Base-by-base conservation (phyloP, 805 yeast species). In the Saccharomycopsis sp. region DNA sequence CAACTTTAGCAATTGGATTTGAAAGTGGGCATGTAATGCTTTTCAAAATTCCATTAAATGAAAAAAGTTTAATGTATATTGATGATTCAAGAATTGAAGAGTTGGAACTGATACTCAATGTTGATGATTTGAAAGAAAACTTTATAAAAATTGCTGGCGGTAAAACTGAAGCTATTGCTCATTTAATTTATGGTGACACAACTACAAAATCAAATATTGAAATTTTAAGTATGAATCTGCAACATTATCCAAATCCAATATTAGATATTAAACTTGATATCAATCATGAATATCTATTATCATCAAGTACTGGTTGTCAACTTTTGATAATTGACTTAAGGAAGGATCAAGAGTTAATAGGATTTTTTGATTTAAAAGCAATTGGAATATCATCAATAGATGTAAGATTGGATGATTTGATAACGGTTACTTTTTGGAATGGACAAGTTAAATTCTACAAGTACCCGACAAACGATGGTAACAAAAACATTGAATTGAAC, bases 1-100 rank as follows among this genome's bases (percentile, higher is more conserved):
- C 52, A 2, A 41, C 56, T 1, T 51, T 74, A 14, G 56, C 57
- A 14, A 62, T 79, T 4, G 95, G 94, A 1, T 84, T 70, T 52
- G 95, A 84, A 54, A 76, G 82, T 14, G 94, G 95, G 0, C 76
- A 72, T 49, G 64, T 74, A 5, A 58, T 60, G 1, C 50, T 58
- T 1, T 60, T 52, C 21, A 37, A 48, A 10, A 23, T 70, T 3
- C 31, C 51, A 13, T n/a, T 32, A 12, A 36, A 37, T 3, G n/a
- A 21, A 1, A 27, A 23, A 20, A 31, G 25, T 18, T n/a, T 42
- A 12, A 31, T 49, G 1, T 49, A 52, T 26, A 26, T 44, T 8
- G 44, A 49, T 28, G 42, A 49, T 58, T 55, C 42, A 62, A 67
- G 6, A 51, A 59, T 14, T 47, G 54, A 31, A 45, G 60, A 41